phyloP scores from a whole-genome alignment of 176 grass and related monocot species.

The Typha latifolia region DNA sequence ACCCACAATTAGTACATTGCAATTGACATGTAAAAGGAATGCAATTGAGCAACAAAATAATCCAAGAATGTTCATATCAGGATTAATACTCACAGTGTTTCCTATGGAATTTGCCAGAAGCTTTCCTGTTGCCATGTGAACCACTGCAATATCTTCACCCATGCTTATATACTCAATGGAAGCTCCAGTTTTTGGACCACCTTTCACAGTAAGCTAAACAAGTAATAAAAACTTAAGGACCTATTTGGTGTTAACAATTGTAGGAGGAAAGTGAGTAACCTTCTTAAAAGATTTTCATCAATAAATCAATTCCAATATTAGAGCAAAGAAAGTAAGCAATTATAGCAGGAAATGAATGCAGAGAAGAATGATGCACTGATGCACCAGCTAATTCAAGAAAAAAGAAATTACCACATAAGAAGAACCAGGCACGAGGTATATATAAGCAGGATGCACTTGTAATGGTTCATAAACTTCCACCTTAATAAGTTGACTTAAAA shows the following conservation, averaged over 20 bases:
- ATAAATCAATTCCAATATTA: background rate
- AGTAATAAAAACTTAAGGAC: slow-evolving; percentile 8
- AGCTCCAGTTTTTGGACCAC: slow-evolving; percentile 82
- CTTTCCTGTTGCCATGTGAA: slow-evolving; percentile 65
- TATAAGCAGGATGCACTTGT: slow-evolving; percentile 74
- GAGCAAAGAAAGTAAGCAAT: background rate
- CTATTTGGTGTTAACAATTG: slow-evolving; percentile 11
- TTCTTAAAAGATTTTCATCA: no score
- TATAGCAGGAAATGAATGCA: background rate
- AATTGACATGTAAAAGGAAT: no score
- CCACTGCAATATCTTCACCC: slow-evolving; percentile 37
- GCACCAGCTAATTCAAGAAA: background rate
- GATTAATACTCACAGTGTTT: slow-evolving; percentile 72
- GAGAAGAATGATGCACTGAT: background rate
- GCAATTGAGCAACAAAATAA: background rate
- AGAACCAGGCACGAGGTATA: slow-evolving; percentile 83
- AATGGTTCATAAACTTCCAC: slow-evolving; percentile 87
- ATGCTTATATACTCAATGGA: slow-evolving; percentile 57
- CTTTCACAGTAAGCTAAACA: slow-evolving; percentile 70
- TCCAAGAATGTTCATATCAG: background rate
- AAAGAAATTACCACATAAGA: slow-evolving; percentile 79
- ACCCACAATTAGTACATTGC: no score
- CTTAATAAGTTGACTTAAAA: slow-evolving; percentile 81
- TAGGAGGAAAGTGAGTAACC: background rate
- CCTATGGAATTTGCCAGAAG: slow-evolving; percentile 61